Evolutionary conservation across 371 early-diverging fungal genomes (phyloP).

Genomic region (Syncephalastrum racemosum): DNA sequence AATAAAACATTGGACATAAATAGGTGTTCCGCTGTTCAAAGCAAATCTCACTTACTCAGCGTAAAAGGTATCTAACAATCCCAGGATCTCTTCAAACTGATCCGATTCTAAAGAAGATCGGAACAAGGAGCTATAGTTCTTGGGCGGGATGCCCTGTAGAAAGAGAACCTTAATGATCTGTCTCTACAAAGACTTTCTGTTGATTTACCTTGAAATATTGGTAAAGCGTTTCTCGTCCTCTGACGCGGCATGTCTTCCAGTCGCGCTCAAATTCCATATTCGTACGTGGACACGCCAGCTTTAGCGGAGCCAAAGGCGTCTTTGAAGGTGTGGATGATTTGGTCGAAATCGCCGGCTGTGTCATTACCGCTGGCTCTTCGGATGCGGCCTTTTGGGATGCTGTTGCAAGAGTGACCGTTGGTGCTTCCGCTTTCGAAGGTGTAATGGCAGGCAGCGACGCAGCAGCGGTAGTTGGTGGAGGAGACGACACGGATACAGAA

Average conservation of each 20-base stretch:
- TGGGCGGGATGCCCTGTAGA: slow-evolving; percentile 49
- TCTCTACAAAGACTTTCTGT: background rate
- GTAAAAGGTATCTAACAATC: slow-evolving; percentile 46
- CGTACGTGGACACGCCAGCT: slow-evolving; percentile 46
- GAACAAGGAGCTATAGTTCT: slow-evolving; percentile 54
- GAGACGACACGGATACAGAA: too few species aligned
- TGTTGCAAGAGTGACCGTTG: too few species aligned
- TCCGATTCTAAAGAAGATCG: slow-evolving; percentile 74
- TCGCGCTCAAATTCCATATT: slow-evolving; percentile 78
- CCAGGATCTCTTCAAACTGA: slow-evolving; percentile 63
- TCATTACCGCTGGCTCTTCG: background rate
- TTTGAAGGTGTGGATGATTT: slow-evolving; percentile 1
- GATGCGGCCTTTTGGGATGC: background rate
- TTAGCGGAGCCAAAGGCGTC: slow-evolving; percentile 9
- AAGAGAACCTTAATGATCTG: background rate
- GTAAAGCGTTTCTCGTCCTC: slow-evolving; percentile 55
- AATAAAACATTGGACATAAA: background rate
- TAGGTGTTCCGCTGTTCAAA: background rate
- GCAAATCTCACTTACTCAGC: slow-evolving; percentile 8
- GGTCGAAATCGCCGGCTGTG: background rate
- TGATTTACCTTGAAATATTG: slow-evolving; percentile 65
- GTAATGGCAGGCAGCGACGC: background rate
- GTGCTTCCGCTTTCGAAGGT: too few species aligned
- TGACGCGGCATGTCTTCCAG: slow-evolving; percentile 63
- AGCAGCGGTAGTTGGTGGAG: too few species aligned